Evolutionary conservation across 495 filamentous ascomycete genomes (phyloP).

Genomic region (Neurospora sp.): DNA sequence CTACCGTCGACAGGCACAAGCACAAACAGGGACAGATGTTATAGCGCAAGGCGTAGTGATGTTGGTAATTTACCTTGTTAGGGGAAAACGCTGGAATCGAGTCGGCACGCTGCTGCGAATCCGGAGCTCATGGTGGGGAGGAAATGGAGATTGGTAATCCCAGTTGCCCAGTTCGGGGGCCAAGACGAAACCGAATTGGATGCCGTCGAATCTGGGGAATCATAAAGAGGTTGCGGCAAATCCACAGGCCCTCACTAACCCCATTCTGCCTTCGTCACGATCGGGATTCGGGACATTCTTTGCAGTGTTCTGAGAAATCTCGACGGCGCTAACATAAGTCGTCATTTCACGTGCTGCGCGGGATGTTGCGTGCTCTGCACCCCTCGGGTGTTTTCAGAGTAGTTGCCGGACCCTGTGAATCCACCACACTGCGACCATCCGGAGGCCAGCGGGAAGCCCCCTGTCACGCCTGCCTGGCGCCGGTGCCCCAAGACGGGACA

Average conservation of each 20-base stretch:
- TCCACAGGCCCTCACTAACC: background rate
- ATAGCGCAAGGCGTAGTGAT: background rate
- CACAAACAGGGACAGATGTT: background rate
- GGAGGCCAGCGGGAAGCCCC: background rate
- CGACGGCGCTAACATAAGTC: constrained; percentile 1
- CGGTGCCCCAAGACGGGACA: background rate
- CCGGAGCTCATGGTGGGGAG: background rate
- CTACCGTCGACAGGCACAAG: background rate
- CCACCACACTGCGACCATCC: background rate
- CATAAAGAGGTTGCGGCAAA: background rate
- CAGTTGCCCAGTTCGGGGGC: background rate
- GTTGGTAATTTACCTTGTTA: background rate
- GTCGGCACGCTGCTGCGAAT: background rate
- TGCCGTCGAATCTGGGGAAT: background rate
- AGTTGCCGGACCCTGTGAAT: background rate
- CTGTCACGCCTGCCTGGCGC: background rate
- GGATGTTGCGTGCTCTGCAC: background rate
- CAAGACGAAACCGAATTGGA: background rate
- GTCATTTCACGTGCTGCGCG: constrained; percentile 25
- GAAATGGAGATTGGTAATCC: background rate
- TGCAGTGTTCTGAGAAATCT: background rate
- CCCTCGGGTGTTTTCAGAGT: background rate
- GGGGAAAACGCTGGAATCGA: background rate
- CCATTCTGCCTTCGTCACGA: background rate
- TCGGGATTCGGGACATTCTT: background rate